Evolutionary conservation across 495 filamentous ascomycete genomes (phyloP), one percentile per base, ranked within the genome.

Genomic region (Halenospora varia): DNA sequence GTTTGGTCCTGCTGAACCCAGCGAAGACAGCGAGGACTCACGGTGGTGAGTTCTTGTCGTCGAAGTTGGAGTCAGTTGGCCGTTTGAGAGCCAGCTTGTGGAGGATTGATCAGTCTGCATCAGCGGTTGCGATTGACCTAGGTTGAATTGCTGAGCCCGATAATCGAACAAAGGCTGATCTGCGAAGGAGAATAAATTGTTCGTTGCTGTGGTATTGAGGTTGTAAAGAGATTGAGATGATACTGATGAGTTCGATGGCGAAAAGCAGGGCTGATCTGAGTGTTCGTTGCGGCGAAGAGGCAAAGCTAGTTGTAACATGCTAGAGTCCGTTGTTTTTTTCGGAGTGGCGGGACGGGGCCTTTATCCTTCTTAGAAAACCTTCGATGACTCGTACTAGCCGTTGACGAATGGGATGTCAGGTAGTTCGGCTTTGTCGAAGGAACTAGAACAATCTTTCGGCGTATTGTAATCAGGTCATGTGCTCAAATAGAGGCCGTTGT

Each of bases 1-100:
- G 0, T 73, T 67, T 17, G 81, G 80, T 9, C 78, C 74, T 48
- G 77, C 70, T 1, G 80, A 82, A n/a, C 76, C 79, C 50, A 81
- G 54, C 2, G 81, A 82, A 0, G 80, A 83, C 40, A 77, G 70
- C 22, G 79, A 82, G 10, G 77, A 77, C 60, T 82, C 78, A 55
- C 80, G 77, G 60, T 83, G 78, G 15, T 65, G 56, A 9, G 57
- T 40, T 52, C 61, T 59, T 2, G 56, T 61, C 2, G 51, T 55
- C 15, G 66, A 68, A 20, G 53, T 51, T 9, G 66, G 66, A 10
- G 66, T 68, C 23, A 68, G 55, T 55, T 63, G 63, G 35, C 62
- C 65, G 55, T 62, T 56, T 40, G 62, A 44, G 40, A 59, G 59
- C 62, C 62, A 65, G 35, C 55, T 62, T 47, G 47, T 65, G 47